These are phyloP conservation scores for Thermomyces lanuginosus DNA, from an alignment of 2,329 filamentous ascomycete genomes.

Conservation along the genomic window DNA sequence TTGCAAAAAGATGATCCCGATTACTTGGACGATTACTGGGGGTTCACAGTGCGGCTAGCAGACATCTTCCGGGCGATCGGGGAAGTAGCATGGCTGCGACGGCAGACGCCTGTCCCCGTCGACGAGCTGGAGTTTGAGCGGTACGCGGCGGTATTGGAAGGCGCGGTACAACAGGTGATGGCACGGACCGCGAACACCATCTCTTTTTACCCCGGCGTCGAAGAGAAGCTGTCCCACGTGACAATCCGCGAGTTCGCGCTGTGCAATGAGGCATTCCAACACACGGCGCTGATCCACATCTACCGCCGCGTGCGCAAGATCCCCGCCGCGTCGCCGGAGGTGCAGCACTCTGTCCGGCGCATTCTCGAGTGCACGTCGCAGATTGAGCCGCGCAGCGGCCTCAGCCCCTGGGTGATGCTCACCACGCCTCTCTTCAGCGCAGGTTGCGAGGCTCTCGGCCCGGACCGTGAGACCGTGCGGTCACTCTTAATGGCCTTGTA, in stretches of 20 bases:
- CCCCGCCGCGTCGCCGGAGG: conserved; percentile 14
- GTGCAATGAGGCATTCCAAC: conserved; percentile 29
- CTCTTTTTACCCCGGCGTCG: conserved; percentile 24
- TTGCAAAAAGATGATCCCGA: conserved; percentile 15
- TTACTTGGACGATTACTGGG: conserved; percentile 29
- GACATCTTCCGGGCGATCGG: conserved; percentile 25
- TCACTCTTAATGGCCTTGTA: conserved; percentile 19
- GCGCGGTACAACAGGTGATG: conserved; percentile 19
- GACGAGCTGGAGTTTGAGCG: conserved; percentile 11
- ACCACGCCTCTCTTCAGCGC: conserved; percentile 30
- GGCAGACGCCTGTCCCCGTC: conserved; percentile 9
- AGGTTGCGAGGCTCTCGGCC: conserved; percentile 24
- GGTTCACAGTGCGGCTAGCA: conserved; percentile 24
- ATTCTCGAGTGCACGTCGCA: conserved; percentile 24
- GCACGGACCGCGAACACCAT: conserved; percentile 10
- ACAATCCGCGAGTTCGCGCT: conserved; percentile 21
- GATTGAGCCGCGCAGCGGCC: conserved; percentile 22
- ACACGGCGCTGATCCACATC: conserved; percentile 29
- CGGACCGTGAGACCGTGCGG: conserved; percentile 20
- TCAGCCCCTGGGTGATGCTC: conserved; percentile 27
- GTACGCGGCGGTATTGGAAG: conserved; percentile 19
- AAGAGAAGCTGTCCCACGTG: conserved; percentile 16
- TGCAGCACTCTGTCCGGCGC: conserved; percentile 21
- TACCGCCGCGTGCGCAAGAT: conserved; percentile 21
- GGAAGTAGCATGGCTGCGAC: conserved; percentile 18